Evolutionary conservation across 768 basidiomycete species (phyloP).

Genomic region (Agaricus blazei): DNA sequence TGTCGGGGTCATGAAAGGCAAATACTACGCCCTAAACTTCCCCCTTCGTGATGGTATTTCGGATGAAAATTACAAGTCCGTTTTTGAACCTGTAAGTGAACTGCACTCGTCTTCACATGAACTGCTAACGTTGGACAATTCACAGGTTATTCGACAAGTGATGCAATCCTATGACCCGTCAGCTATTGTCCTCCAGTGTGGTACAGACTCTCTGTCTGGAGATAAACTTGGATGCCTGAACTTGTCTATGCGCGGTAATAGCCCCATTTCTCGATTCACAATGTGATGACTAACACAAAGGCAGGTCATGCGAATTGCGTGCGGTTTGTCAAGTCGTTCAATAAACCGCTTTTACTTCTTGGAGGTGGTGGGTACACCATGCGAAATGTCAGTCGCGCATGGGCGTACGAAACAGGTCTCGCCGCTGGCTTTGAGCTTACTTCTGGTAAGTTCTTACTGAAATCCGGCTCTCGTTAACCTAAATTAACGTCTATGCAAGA

Average conservation of each 20-base stretch:
- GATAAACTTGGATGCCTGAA: conserved; percentile 97
- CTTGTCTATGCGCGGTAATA: conserved; percentile 85
- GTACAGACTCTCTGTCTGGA: conserved; percentile 93
- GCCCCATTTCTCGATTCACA: neutral
- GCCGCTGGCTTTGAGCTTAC: conserved; percentile 96
- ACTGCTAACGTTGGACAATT: neutral
- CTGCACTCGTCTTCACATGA: conserved; percentile 1
- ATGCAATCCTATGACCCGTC: conserved; percentile 94
- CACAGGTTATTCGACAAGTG: conserved; percentile 84
- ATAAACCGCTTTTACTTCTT: conserved; percentile 87
- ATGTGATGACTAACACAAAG: neutral
- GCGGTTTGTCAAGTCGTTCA: conserved; percentile 94
- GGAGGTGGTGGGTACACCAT: conserved; percentile 99
- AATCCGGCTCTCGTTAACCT: neutral
- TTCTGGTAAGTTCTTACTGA: conserved; percentile 46
- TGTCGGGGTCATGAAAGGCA: conserved; percentile 89
- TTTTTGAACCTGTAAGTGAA: conserved; percentile 84
- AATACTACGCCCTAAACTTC: conserved; percentile 91
- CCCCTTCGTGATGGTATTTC: conserved; percentile 93
- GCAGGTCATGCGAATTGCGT: conserved; percentile 96
- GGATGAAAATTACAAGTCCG: conserved; percentile 90
- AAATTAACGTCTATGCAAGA: conserved; percentile 30
- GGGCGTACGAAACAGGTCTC: conserved; percentile 97
- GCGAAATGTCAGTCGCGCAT: conserved; percentile 93
- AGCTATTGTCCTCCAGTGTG: conserved; percentile 95